Evolutionary conservation across 2,329 filamentous ascomycete genomes (phyloP).

Genomic region (Tolypocladium cylindrosporum): DNA sequence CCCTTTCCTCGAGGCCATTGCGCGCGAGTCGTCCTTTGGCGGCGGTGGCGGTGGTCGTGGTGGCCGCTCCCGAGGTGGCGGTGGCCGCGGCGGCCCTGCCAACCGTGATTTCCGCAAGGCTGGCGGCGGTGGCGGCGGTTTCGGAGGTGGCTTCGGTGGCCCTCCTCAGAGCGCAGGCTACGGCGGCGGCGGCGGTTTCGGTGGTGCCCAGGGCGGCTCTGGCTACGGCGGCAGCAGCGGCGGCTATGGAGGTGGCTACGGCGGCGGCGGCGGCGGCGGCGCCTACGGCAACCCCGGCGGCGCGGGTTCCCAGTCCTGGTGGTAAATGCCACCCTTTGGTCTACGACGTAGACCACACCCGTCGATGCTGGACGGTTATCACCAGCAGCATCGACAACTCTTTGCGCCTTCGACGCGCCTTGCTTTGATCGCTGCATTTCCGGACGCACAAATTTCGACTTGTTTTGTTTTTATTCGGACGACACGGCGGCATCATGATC

Average conservation of each 20-base stretch:
- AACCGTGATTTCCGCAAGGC: constrained; percentile 88
- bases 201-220: constrained; percentile 23
- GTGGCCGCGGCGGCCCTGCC: constrained; percentile 58
- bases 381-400: constrained; percentile 7
- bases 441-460: constrained; percentile 6
- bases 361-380: background rate
- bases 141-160: constrained; percentile 22
- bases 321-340: constrained; percentile 41
- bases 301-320: constrained; percentile 54
- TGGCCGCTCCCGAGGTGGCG: constrained; percentile 40
- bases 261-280: constrained; percentile 32
- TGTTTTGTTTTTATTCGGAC: constrained; percentile 13
- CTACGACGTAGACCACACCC: constrained; percentile 20
- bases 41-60: constrained; percentile 63
- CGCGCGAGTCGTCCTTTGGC: constrained; percentile 82
- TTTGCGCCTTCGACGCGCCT: constrained; percentile 1
- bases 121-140: constrained; percentile 39
- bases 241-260: constrained; percentile 29
- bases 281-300: constrained; percentile 61
- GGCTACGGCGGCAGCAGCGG: constrained; percentile 29
- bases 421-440: constrained; percentile 15
- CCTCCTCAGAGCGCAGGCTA: constrained; percentile 23
- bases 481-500: constrained; percentile 33
- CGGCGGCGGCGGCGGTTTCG: constrained; percentile 29
- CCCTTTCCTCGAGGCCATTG: constrained; percentile 90